A percentile compares a stretch with the other conserved stretches of the same genome.
These are phyloP conservation scores for Coniochaeta sp. DNA, from an alignment of 2,329 filamentous ascomycete species.

Conservation along the genomic window DNA sequence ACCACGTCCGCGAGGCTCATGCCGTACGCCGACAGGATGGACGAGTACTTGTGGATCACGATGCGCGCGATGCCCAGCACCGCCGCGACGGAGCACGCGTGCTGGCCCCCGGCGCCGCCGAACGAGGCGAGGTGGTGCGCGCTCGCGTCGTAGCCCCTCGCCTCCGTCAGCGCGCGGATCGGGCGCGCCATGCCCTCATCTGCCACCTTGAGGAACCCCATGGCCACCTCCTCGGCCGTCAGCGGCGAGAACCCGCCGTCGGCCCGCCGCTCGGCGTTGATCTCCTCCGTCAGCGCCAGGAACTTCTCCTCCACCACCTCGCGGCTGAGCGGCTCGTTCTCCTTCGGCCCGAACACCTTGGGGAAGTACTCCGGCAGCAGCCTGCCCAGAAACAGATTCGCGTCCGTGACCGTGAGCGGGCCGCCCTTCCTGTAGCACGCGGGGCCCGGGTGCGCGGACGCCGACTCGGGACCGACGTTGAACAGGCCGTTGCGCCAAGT, in stretches of 20 bases:
- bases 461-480: slow-evolving; percentile 59
- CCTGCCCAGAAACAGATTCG: slow-evolving; percentile 60
- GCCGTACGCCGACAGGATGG: slow-evolving; percentile 61
- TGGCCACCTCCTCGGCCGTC: slow-evolving; percentile 59
- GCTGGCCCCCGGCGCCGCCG: slow-evolving; percentile 65
- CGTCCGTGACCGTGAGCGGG: slow-evolving; percentile 63
- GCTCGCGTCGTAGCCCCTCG: slow-evolving; percentile 62
- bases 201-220: slow-evolving; percentile 64
- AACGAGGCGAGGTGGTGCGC: slow-evolving; percentile 65
- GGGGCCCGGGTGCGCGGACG: slow-evolving; percentile 62
- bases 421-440: slow-evolving; percentile 64
- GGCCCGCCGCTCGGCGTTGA: slow-evolving; percentile 46
- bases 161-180: slow-evolving; percentile 64
- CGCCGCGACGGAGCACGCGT: slow-evolving; percentile 61
- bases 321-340: slow-evolving; percentile 57
- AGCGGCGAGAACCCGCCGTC: slow-evolving; percentile 34
- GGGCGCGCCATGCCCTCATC: slow-evolving; percentile 66
- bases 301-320: slow-evolving; percentile 56
- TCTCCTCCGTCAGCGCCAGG: slow-evolving; percentile 52
- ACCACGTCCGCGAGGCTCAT: slow-evolving; percentile 69
- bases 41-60: slow-evolving; percentile 62
- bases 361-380: slow-evolving; percentile 63
- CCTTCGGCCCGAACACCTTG: slow-evolving; percentile 66
- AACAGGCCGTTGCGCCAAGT: slow-evolving; percentile 61
- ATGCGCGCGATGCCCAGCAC: slow-evolving; percentile 64